Base-by-base conservation (phyloP, 306 rosid species). In the Quillaja saponaria region DNA sequence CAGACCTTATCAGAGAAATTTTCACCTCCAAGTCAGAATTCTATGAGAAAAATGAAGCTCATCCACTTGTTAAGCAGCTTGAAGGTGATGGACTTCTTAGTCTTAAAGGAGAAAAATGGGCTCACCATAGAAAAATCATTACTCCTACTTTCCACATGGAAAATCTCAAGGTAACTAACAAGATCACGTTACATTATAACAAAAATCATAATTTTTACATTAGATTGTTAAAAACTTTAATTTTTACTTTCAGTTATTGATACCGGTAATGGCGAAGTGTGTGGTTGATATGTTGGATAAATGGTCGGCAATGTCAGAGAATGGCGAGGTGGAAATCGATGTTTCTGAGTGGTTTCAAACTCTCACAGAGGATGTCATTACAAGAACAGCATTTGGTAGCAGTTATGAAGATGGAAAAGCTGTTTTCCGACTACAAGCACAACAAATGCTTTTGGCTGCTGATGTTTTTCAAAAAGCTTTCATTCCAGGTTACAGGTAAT, bases 11-110 rank as follows among this genome's bases (percentile, higher is more conserved):
- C 47, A 67, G 96, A 18, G 99, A 94, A 76, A 85, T 94, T 41
- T 94, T 94, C 79, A 72, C 77, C 44, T 85, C 97, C 42, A 94
- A 87, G 62, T 83, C 97, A 6, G 91, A 89, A 67, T 73, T 71
- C 45, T 94, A 89, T 34, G 99, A 94, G 74, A 94, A 94, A 58
- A 87, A 83, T 40, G 96, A 94, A 59, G 91, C 99, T 33, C 99
- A 95, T 66, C 99, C 99, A 1, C 96, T 94, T 2, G 84, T 94
- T 38, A 89, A 87, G 74, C 91, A 87, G 83, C 90, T 94, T 5
- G 99, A 94, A 78, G 99, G 99, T 4, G 95, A 94, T 63, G 99
- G 99, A 7, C 99, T 94, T 31, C 85, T 94, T 8, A 94, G 96
- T 73, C 97, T 94, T 55, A 89, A 83, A 53, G 99, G 95, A 33